Percentiles rank a stretch among this genome's conserved stretches.
These are phyloP conservation scores for Euryodendron excelsum DNA, from an alignment of 148 eudicot species.

Conservation along the genomic window DNA sequence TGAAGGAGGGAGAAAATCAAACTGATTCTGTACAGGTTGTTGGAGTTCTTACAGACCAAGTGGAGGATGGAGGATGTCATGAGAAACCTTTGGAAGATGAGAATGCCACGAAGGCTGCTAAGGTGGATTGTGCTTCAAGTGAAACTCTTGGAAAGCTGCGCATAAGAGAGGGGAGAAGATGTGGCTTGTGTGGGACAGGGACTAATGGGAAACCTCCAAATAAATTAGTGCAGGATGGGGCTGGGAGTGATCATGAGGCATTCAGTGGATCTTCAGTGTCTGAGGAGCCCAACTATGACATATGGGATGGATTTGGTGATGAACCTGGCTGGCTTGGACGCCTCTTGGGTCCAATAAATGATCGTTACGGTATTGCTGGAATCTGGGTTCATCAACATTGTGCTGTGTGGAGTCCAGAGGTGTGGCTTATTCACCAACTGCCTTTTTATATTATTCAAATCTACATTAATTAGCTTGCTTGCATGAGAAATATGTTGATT, in stretches of 20 bases:
- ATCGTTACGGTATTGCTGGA: constrained; percentile 90
- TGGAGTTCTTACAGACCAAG: constrained; percentile 20
- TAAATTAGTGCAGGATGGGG: constrained; percentile 55
- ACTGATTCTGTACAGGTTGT: constrained; percentile 23
- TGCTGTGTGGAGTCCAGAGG: constrained; percentile 99
- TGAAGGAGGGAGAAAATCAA: constrained; percentile 31
- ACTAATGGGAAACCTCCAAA: constrained; percentile 92
- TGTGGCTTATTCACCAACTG: constrained; percentile 28
- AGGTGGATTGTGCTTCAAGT: constrained; percentile 21
- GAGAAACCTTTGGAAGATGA: constrained; percentile 34
- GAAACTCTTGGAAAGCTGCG: constrained; percentile 33
- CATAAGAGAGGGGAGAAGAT: constrained; percentile 74
- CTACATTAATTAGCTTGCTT: not conserved
- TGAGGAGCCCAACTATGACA: constrained; percentile 77
- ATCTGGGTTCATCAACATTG: constrained; percentile 98
- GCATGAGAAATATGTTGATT: not conserved
- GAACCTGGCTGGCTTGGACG: constrained; percentile 95
- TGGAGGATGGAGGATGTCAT: constrained; percentile 25
- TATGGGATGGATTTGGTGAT: constrained; percentile 93
- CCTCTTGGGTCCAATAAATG: constrained; percentile 90
- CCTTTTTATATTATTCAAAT: constrained; percentile 11
- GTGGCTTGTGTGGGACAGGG: constrained; percentile 91
- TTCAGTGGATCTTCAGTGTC: constrained; percentile 84
- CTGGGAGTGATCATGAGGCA: constrained; percentile 81
- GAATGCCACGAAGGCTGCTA: constrained; percentile 25